phyloP scores from a whole-genome alignment of 2,329 filamentous ascomycete genomes.

The Cryphonectria parasitica region DNA sequence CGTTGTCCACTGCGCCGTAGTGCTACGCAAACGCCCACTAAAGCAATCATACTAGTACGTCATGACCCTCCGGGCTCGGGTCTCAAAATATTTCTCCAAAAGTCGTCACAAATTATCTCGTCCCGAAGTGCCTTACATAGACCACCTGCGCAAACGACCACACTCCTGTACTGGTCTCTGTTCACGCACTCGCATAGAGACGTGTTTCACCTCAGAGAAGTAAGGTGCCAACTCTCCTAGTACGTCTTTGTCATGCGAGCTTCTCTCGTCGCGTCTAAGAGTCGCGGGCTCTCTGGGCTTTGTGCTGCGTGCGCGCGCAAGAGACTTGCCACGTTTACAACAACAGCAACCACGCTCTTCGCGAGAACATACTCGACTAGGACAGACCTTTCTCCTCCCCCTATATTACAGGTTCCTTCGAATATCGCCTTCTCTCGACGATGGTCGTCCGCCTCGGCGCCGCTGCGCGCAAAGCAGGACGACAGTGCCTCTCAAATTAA shows the following conservation, averaged over 20 bases:
- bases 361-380: not conserved
- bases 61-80: not conserved
- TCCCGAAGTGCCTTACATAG: not conserved
- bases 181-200: not conserved
- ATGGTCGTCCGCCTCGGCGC: conserved; percentile 19
- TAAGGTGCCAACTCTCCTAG: not conserved
- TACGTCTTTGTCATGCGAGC: not conserved
- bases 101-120: not conserved
- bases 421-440: not conserved
- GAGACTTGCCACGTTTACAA: not conserved
- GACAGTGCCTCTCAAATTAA: not conserved
- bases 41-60: not conserved
- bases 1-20: not conserved
- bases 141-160: not conserved
- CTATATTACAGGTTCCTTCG: not conserved
- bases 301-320: conserved; percentile 20
- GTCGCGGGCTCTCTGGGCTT: conserved; percentile 14
- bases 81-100: not conserved
- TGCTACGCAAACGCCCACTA: not conserved
- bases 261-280: conserved; percentile 1
- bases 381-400: not conserved
- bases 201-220: not conserved
- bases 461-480: not conserved
- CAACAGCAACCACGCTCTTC: not conserved
- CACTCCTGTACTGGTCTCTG: not conserved